A percentile compares a stretch with the other conserved stretches of the same genome.
Conservation (phyloP, 2,329 filamentous ascomycete species). For the Podosphaera fusca region DNA sequence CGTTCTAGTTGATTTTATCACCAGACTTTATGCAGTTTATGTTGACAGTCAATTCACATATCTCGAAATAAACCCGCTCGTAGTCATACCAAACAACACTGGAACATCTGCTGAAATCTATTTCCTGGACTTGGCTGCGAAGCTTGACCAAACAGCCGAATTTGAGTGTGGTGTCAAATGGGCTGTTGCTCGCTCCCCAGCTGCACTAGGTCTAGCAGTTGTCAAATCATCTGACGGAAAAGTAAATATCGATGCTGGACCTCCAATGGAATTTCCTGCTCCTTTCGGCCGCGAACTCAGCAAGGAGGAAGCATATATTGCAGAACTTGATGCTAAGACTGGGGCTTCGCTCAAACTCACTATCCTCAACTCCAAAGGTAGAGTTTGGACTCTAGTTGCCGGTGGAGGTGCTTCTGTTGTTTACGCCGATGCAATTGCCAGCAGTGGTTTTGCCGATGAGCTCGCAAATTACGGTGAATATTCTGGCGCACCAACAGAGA, state of each 20-base stretch:
- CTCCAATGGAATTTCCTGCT: constrained; percentile 96
- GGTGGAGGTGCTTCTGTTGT: constrained; percentile 99
- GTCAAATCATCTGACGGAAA: constrained; percentile 42
- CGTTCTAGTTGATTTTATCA: constrained; percentile 97
- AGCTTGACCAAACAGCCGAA: constrained; percentile 96
- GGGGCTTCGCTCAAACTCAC: constrained; percentile 97
- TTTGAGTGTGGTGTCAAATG: constrained; percentile 99
- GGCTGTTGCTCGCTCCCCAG: constrained; percentile 82
- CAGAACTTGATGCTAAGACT: constrained; percentile 96
- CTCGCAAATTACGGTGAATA: constrained; percentile 99
- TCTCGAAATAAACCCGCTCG: constrained; percentile 97
- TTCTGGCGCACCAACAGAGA: constrained; percentile 95
- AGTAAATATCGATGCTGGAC: constrained; percentile 84
- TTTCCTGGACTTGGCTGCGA: constrained; percentile 96
- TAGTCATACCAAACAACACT: constrained; percentile 86
- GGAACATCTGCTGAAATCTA: constrained; percentile 83
- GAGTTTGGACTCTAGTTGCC: constrained; percentile 94
- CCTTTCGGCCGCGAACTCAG: constrained; percentile 95
- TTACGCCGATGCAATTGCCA: constrained; percentile 96
- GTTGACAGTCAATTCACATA: constrained; percentile 99
- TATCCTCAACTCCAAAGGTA: constrained; percentile 72
- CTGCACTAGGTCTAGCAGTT: constrained; percentile 62
- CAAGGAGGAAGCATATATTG: constrained; percentile 98
- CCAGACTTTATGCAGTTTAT: constrained; percentile 91
- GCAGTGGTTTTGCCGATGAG: constrained; percentile 81